Evolutionary conservation across 352 stramenopile species (phyloP), one percentile per base, ranked within the genome.

Genomic region (Pythium sukuiense): DNA sequence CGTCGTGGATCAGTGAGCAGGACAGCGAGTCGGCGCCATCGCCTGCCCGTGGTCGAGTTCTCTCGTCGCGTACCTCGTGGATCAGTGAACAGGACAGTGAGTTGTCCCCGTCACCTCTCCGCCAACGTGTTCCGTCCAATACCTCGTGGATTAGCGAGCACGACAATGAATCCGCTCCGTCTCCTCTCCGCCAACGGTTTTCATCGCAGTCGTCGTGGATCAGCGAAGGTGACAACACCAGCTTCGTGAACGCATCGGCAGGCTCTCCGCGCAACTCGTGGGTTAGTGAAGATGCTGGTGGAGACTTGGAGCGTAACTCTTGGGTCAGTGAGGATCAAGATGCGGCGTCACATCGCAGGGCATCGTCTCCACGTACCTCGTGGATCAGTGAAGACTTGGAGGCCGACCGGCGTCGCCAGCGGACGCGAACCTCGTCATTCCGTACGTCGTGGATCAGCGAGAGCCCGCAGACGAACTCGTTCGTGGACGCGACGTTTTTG

Each of bases 381-480:
- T 59, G 54, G 35, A 41, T 50, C n/a, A 33, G 39, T 26, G 55
- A 61, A 18, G 55, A 52, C 13, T 12, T 37, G 6, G 55, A 50
- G 5, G 55, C 39, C 2, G 55, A 61, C 3, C 48, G 48, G 11
- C 48, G 48, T 37, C 48, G 48, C 32, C 32, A 45, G 8, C 53
- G 53, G 30, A 43, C 53, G 32, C 53, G 53, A 27, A 70, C 60
- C 27, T 62, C 65, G 43, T 65, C 58, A 52, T 63, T 58, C 6
- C 48, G 57, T 6, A 63, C 49, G 2, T 71, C 65, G 24, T 71
- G 58, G 65, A 58, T 71, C n/a, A 71, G 65, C 37, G 65, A 71
- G 33, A 52, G 29, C n/a, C 33, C 63, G 11, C 41, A 59, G 27
- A 41, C 63, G 6, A 63, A 64, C 37, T 63, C 63, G 8, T 70